Base-by-base conservation (phyloP, 257 asterid genomes). In the Scutellaria barbata region DNA sequence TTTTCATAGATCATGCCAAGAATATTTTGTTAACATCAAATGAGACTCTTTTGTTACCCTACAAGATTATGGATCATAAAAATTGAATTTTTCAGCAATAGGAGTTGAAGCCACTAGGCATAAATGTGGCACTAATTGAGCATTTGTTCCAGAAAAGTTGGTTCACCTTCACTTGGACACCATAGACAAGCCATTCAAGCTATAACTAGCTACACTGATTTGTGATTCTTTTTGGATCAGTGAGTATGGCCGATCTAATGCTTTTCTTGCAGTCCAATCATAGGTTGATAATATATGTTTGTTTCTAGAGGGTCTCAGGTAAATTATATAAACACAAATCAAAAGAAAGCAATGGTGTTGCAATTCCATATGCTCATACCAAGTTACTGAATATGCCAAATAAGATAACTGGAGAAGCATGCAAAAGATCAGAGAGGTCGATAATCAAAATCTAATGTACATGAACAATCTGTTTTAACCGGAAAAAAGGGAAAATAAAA, bases 331-430 rank as follows among this genome's bases (percentile, higher is more conserved):
- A n/a, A 55, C 39, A 53, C 46, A 17, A 50, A 53, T 13, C 39
- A 11, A 59, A 40, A 48, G 18, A 67, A 67, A 42, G 43, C 46
- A 51, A 17, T 6, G 43, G 9, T 10, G 13, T n/a, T 22, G 22
- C 46, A 30, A 14, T 17, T 13, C 13, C 51, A 66, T 46, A 18
- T 11, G 63, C 56, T 68, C 47, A 42, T 70, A 71, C 18, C 25
- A 51, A 50, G 46, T 74, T 7, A 55, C 67, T 43, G n/a, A 30
- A 18, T 42, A 48, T 12, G 42, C 46, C 41, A 35, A 47, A 47
- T 7, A 76, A 14, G 22, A 51, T 11, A 54, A 22, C 11, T 58
- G 51, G 6, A 68, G 30, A 59, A 45, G 41, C 56, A 25, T 14
- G 58, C 39, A 39, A 37, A 39, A 14, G 51, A 35, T 48, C 18